A percentile compares a stretch with the other conserved stretches of the same genome.
Evolutionary conservation across 768 basidiomycete genomes (phyloP).

Genomic region (Lactarius vividus): DNA sequence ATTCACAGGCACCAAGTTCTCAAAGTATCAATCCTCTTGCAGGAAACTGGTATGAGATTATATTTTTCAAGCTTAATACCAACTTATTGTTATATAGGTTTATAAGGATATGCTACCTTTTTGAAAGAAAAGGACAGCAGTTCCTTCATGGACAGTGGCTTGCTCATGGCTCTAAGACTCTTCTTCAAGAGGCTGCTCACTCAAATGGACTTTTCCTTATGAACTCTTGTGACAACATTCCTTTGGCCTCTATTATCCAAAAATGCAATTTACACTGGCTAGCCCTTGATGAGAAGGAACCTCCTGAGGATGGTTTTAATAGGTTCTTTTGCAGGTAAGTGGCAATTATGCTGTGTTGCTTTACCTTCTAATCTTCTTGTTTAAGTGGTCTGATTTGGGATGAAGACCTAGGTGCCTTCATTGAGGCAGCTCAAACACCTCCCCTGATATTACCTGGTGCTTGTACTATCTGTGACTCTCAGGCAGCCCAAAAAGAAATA

Average conservation of each 20-base stretch:
- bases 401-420: slow-evolving; percentile 45
- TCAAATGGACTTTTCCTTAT: slow-evolving; percentile 56
- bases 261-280: slow-evolving; percentile 53
- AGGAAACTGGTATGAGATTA: slow-evolving; percentile 57
- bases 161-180: slow-evolving; percentile 60
- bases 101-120: slow-evolving; percentile 63
- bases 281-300: slow-evolving; percentile 44
- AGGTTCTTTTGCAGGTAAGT: slow-evolving; percentile 60
- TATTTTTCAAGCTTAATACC: not conserved
- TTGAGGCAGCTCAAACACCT: slow-evolving; percentile 41
- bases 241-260: slow-evolving; percentile 53
- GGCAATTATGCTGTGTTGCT: not conserved
- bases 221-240: slow-evolving; percentile 54
- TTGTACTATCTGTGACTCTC: slow-evolving; percentile 24
- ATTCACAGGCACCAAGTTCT: slow-evolving; percentile 40
- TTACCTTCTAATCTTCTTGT: not conserved
- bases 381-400: slow-evolving; percentile 50
- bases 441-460: slow-evolving; percentile 32
- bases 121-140: slow-evolving; percentile 44
- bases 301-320: slow-evolving; percentile 41
- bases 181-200: slow-evolving; percentile 66
- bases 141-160: slow-evolving; percentile 74
- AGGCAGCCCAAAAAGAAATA: not conserved
- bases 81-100: slow-evolving; percentile 48
- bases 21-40: slow-evolving; percentile 55